Base-by-base conservation (phyloP, 148 eudicot genomes). In the Rhododendron molle region DNA sequence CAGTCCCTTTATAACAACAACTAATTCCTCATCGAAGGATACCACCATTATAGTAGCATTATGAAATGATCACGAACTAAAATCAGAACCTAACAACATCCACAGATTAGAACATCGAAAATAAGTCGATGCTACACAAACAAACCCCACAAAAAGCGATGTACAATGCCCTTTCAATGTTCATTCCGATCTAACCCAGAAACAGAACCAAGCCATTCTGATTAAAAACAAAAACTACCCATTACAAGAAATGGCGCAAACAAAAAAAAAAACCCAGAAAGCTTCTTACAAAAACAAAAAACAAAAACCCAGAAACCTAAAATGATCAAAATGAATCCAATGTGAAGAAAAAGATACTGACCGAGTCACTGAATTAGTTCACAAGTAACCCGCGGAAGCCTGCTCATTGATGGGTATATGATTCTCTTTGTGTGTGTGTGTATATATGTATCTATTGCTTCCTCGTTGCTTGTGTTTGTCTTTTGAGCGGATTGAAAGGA, bases 201-300 rank as follows among this genome's bases (percentile, higher is more conserved):
- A 20, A 36, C 28, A 7, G 44, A 80, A 8, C 26, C 69, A 87
- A 77, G 67, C 12, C 74, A 76, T 76, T 78, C 52, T 71, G 20
- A 32, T 30, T 71, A 14, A 71, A 80, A 32, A 21, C 21, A 88
- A 76, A 52, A 52, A 52, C 16, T 46, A 52, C 60, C 2, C 12
- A 50, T 15, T 8, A 80, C 23, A 28, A 16, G 40, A 30, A 12
- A 80, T 52, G 26, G 40, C 40, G 26, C 65, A 14, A 80, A 80
- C 23, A 52, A 80, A 20, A 43, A 85, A 83, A 85, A 43, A 85
- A 83, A 85, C 88, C 86, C 88, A 83, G 79, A 87, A 73, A 12
- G 50, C 40, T 67, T 67, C 73, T 67, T 26, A n/a, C 14, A 1
- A 20, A 58, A 58, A 58, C 23, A 11, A 78, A 78, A 16, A 80